Base-by-base conservation (phyloP, 1,284 basidiomycete genomes). In the Mrakiaceae sp. region DNA sequence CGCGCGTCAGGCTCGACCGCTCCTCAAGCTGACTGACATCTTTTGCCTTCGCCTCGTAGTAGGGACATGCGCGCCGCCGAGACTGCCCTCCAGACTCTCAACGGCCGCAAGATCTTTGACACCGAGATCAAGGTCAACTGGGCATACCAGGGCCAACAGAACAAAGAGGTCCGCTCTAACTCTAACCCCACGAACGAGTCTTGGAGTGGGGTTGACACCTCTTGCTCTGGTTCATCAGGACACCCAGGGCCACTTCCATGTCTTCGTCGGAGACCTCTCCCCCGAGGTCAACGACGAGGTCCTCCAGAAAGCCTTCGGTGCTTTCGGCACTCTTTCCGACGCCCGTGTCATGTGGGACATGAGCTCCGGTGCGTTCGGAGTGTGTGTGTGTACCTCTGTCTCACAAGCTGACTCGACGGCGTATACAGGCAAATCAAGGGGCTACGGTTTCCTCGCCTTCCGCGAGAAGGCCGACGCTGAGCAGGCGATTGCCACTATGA, bases 311-410 rank as follows among this genome's bases (percentile, higher is more conserved):
- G 94, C 95, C 14, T 99, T 99, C 79, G 85, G 84, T 70, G 89
- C 90, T 51, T 98, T 98, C 75, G 90, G 92, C 49, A 90, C 87
- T 64, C 82, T 99, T 76, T 93, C 89, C 66, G 95, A 99, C 76
- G 95, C 94, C 58, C 85, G 95, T 58, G 94, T 98, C 70, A 99
- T 99, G 94, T 98, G 95, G 92, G 95, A 98, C 76, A 94, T 96
- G 90, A 95, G 94, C 80, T 96, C 92, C 66, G 94, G 95, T 70
- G 97, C 97, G 80, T 95, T 90, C 74, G 73, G 81, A 49, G 81
- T 48, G 53, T 81, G 2, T 82, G 81, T 68, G 81, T 27, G 14
- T n/a, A n/a, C 14, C 3, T n/a, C 3, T 4, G 8, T 12, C 8
- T 16, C 42, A n/a, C 7, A 12, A 16, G 52, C 52, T 54, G 52